Conservation (phyloP, 441 rosid species). For the Populus hybrid region DNA sequence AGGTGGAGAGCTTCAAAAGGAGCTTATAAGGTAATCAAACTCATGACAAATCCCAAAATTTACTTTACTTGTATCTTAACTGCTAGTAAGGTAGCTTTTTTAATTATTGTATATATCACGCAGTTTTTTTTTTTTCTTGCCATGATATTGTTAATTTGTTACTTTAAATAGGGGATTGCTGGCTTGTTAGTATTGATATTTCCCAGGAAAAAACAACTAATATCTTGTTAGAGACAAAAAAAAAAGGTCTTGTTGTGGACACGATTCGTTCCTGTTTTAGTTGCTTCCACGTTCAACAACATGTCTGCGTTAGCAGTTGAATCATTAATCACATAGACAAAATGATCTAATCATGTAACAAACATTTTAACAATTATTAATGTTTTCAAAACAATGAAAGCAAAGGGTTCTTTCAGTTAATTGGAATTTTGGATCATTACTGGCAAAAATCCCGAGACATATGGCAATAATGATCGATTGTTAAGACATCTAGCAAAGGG, state of each 20-base stretch:
- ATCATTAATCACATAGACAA: background rate
- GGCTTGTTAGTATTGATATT: background rate
- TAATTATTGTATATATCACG: background rate
- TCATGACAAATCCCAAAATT: background rate
- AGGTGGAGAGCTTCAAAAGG: constrained; percentile 60
- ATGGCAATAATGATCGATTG: no score
- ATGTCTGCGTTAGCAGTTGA: background rate
- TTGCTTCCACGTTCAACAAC: background rate
- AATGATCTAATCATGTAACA: background rate
- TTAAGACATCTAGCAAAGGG: no score
- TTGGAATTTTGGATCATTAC: no score
- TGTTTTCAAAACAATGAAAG: no score
- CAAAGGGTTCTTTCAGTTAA: no score
- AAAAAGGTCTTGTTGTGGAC: background rate
- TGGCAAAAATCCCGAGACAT: no score
- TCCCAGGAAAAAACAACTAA: background rate
- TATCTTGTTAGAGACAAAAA: background rate
- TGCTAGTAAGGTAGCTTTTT: background rate
- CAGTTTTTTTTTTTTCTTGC: background rate
- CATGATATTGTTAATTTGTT: background rate
- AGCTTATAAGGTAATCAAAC: constrained; percentile 47
- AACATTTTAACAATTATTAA: background rate
- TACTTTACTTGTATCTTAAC: no score
- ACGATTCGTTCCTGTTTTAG: background rate
- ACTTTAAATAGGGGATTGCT: background rate